These are phyloP conservation scores for Mycena crocata DNA, from an alignment of 768 basidiomycete species.

Conservation along the genomic window DNA sequence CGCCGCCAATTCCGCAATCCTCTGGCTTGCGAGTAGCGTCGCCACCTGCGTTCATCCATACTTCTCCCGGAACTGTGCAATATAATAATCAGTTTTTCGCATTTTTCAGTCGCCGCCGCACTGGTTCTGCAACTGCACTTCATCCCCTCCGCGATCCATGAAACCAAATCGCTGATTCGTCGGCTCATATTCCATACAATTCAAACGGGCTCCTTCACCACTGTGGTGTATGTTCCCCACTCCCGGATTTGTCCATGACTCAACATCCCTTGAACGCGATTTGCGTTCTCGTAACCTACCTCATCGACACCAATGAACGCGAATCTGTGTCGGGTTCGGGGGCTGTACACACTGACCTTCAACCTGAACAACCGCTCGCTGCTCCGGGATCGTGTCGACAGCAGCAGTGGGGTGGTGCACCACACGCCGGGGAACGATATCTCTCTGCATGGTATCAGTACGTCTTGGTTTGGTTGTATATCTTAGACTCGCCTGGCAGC, in stretches of 20 bases:
- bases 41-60: neutral
- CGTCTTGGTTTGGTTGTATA: neutral
- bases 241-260: neutral
- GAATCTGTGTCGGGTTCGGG: constrained; percentile 15
- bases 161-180: constrained; percentile 2
- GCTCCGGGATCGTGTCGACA: too few relatives aligned
- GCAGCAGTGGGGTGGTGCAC: neutral
- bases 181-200: constrained; percentile 15
- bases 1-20: constrained; percentile 2
- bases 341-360: constrained; percentile 8
- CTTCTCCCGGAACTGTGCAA: neutral
- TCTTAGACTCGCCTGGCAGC: neutral
- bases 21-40: constrained; percentile 10
- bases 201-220: neutral
- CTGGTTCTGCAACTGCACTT: neutral
- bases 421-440: constrained; percentile 5
- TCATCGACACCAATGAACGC: constrained; percentile 4
- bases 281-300: constrained; percentile 3
- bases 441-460: constrained; percentile 10
- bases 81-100: neutral
- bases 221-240: neutral
- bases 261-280: too few relatives aligned
- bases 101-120: neutral
- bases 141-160: neutral
- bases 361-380: constrained; percentile 5